Evolutionary conservation across 2,329 filamentous ascomycete species (phyloP), one percentile per base, ranked within the genome.

Genomic region (Fusarium oligoseptatum): DNA sequence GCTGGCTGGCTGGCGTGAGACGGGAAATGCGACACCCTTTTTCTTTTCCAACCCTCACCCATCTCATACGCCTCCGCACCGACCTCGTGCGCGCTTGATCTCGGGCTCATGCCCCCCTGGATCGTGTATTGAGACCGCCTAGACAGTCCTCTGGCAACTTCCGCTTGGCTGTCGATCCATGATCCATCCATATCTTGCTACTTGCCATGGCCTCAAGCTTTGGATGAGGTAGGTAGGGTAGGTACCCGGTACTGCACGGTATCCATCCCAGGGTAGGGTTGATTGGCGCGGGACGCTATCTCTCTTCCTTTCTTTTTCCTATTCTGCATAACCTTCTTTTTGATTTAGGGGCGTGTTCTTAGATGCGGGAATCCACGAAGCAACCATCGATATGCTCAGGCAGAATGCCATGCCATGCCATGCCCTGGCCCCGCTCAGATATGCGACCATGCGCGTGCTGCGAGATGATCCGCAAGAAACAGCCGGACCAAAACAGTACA

Each of bases 281-380:
- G 56, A 60, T 55, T 36, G 32, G 36, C 29, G 32, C 39, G 34
- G 58, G 37, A 63, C 20, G 34, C 45, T 64, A 43, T 63, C 17
- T 55, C 29, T 43, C 6, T 43, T 66, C 11, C 56, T 68, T 68
- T 68, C 64, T 72, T 70, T 65, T 74, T 67, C 32, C 34, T 57
- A 43, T 64, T 32, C 20, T 64, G 67, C 66, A 64, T 67, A 41
- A 20, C 57, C 32, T 27, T 41, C 12, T 37, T 34, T 34, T 24
- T 48, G 14, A 39, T 17, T 41, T 45, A 60, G 57, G 76, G 76
- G 76, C 27, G 72, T 77, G 67, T 55, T 67, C 3, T 68, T 77
- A 76, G 61, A 62, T 11, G 36, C 43, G 39, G 41, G 27, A 52
- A 29, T 41, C 24, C 32, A 57, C 64, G 50, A 45, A 50, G 37